Conservation (phyloP, 2,329 filamentous ascomycete species). For the Cercospora zeina region DNA sequence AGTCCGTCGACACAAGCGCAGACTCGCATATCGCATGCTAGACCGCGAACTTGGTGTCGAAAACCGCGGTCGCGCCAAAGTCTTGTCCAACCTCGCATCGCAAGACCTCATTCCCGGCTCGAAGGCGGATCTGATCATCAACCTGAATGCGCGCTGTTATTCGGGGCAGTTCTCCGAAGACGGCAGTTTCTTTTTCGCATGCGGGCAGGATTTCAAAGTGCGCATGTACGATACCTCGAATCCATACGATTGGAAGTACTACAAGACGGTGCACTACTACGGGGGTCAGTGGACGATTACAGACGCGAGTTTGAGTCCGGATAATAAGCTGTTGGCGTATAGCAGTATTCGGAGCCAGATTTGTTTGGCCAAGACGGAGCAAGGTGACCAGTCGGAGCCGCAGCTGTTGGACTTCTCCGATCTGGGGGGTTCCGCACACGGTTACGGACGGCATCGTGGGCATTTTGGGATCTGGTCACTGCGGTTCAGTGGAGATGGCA, state of each 20-base stretch:
- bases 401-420: slow-evolving; percentile 73
- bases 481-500: slow-evolving; percentile 86
- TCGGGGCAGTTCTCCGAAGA: slow-evolving; percentile 96
- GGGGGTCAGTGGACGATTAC: slow-evolving; percentile 95
- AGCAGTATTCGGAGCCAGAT: slow-evolving; percentile 83
- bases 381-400: slow-evolving; percentile 75
- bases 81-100: slow-evolving; percentile 63
- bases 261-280: slow-evolving; percentile 91
- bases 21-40: slow-evolving; percentile 68
- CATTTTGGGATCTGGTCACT: slow-evolving; percentile 71
- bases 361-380: slow-evolving; percentile 83
- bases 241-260: slow-evolving; percentile 92
- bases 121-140: slow-evolving; percentile 79
- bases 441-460: slow-evolving; percentile 35
- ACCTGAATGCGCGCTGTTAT: slow-evolving; percentile 83
- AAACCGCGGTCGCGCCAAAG: slow-evolving; percentile 57
- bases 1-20: slow-evolving; percentile 58
- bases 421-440: slow-evolving; percentile 41
- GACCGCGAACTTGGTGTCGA: slow-evolving; percentile 79
- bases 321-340: slow-evolving; percentile 90
- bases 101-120: slow-evolving; percentile 75
- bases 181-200: slow-evolving; percentile 94
- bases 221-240: slow-evolving; percentile 98
- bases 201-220: slow-evolving; percentile 88
- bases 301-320: slow-evolving; percentile 84